Conservation (phyloP, 2,329 filamentous ascomycete genomes). For the Cercospora sp. region DNA sequence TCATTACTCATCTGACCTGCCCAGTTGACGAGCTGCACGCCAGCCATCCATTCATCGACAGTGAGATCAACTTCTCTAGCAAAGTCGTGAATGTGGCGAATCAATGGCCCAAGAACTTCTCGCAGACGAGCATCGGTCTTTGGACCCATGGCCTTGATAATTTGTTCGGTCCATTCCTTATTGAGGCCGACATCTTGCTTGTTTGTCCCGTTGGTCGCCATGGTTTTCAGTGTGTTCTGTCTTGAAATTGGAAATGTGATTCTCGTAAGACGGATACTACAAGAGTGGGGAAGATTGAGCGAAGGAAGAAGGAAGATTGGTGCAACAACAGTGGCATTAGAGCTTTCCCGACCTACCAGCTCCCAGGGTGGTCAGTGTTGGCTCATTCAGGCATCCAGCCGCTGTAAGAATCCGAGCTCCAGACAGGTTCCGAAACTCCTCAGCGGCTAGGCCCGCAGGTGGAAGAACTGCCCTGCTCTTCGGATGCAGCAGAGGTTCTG, state of each 20-base stretch:
- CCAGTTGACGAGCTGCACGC: constrained; percentile 59
- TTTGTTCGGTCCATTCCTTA: constrained; percentile 35
- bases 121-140: constrained; percentile 37
- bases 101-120: constrained; percentile 51
- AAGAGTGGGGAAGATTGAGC: neutral
- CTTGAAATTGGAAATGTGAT: neutral
- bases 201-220: constrained; percentile 45
- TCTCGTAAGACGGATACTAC: neutral
- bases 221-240: neutral
- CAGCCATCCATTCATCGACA: constrained; percentile 60
- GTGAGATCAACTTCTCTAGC: constrained; percentile 60
- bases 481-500: neutral
- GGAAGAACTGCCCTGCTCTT: neutral
- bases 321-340: neutral
- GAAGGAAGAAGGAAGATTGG: neutral
- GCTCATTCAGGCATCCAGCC: constrained; percentile 1
- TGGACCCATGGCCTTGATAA: constrained; percentile 41
- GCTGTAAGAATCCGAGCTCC: constrained; percentile 4
- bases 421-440: constrained; percentile 13
- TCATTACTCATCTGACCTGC: constrained; percentile 63
- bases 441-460: constrained; percentile 13
- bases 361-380: constrained; percentile 5
- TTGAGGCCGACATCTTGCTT: constrained; percentile 45
- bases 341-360: neutral
- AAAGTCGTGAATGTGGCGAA: constrained; percentile 60